Conservation (phyloP, 345 rosid genomes). For the Brassica juncea region DNA sequence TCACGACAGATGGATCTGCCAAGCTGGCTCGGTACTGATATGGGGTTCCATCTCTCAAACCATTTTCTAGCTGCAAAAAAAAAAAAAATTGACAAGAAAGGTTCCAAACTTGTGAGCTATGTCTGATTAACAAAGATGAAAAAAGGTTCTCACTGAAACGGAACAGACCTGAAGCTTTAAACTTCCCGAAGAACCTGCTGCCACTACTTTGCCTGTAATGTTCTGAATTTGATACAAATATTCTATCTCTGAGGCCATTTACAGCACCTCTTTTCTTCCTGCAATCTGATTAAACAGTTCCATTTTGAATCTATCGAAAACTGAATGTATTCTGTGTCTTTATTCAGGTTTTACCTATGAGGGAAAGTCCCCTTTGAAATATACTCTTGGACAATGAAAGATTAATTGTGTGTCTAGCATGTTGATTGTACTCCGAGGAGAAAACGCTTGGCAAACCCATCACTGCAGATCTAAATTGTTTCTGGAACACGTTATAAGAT, state of each 20-base stretch:
- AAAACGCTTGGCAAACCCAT: conserved; percentile 73
- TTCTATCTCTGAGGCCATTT: conserved; percentile 50
- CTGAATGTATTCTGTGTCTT: conserved; percentile 1
- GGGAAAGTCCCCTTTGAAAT: conserved; percentile 69
- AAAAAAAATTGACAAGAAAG: neutral
- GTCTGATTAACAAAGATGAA: neutral
- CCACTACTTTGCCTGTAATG: conserved; percentile 61
- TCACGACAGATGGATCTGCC: conserved; percentile 58
- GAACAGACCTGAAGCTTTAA: conserved; percentile 55
- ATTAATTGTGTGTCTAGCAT: conserved; percentile 44
- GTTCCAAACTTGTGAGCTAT: neutral
- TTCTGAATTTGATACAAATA: conserved; percentile 76
- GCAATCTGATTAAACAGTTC: conserved; percentile 51
- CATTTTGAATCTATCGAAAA: conserved; percentile 1
- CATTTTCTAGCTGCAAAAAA: too few species aligned
- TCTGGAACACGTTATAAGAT: conserved; percentile 63
- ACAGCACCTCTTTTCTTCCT: conserved; percentile 68
- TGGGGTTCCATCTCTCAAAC: too few species aligned
- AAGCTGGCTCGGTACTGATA: too few species aligned
- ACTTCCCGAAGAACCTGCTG: conserved; percentile 42
- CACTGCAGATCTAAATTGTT: conserved; percentile 79
- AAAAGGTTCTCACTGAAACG: neutral
- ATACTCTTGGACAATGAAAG: conserved; percentile 72
- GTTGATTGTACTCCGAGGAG: conserved; percentile 63
- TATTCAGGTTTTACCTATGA: conserved; percentile 54